Percentiles rank a stretch among this genome's conserved stretches.
Conservation (phyloP, 1,139 yeast species). For the Candida glucosophila region DNA sequence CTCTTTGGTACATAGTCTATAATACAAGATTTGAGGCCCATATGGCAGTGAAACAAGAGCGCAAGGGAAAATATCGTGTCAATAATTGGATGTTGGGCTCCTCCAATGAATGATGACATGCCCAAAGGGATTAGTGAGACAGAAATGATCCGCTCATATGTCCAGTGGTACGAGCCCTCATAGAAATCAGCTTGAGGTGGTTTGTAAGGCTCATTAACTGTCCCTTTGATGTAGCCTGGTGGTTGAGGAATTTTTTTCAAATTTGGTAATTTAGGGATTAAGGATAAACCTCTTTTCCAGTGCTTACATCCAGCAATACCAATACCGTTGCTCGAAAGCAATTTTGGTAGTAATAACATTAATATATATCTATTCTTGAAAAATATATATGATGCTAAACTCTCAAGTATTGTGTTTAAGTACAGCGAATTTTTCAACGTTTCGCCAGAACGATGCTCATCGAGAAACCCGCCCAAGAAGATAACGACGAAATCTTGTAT, state of each 20-base stretch:
- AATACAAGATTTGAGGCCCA: conserved; percentile 72
- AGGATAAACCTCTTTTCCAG: too few relatives aligned
- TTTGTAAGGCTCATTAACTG: conserved; percentile 66
- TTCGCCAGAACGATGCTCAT: too few relatives aligned
- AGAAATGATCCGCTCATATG: conserved; percentile 52
- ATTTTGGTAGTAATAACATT: too few relatives aligned
- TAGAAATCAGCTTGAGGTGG: conserved; percentile 46
- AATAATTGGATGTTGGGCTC: conserved; percentile 37
- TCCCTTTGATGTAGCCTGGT: conserved; percentile 66
- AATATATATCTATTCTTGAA: too few relatives aligned
- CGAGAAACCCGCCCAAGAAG: too few relatives aligned
- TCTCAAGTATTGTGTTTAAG: too few relatives aligned
- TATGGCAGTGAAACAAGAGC: conserved; percentile 54
- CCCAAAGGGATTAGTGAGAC: conserved; percentile 56
- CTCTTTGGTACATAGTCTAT: conserved; percentile 70
- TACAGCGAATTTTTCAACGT: too few relatives aligned
- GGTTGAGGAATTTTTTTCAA: conserved; percentile 59
- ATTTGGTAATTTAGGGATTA: too few relatives aligned
- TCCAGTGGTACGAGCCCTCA: conserved; percentile 73
- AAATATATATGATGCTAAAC: too few relatives aligned
- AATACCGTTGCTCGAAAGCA: too few relatives aligned
- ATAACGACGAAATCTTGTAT: too few relatives aligned
- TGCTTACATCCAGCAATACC: too few relatives aligned
- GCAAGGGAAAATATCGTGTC: conserved; percentile 53
- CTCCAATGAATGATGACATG: conserved; percentile 54